Evolutionary conservation across 495 filamentous ascomycete species (phyloP).

Genomic region (Penicillium antarcticum): DNA sequence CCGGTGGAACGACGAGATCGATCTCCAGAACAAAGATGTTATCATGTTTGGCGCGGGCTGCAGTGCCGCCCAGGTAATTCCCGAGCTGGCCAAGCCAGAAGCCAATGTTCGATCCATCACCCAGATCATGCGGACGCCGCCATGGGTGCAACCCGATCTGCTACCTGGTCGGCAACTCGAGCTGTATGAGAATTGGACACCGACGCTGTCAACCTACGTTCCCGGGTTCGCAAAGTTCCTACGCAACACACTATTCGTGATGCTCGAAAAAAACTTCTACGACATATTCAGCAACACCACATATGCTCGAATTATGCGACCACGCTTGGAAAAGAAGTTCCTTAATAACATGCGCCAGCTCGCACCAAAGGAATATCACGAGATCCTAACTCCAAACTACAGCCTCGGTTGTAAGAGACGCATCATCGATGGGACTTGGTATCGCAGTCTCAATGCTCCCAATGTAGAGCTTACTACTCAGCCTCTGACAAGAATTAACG

Average conservation of each 20-base stretch:
- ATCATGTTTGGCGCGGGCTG: slow-evolving; percentile 63
- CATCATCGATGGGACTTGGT: slow-evolving; percentile 56
- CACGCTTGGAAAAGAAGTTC: slow-evolving; percentile 32
- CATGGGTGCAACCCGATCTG: slow-evolving; percentile 49
- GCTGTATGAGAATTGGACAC: slow-evolving; percentile 39
- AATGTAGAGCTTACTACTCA: slow-evolving; percentile 56
- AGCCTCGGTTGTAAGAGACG: slow-evolving; percentile 60
- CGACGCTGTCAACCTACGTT: slow-evolving; percentile 36
- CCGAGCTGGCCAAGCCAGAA: slow-evolving; percentile 32
- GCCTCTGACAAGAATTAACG: slow-evolving; percentile 46
- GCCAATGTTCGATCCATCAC: slow-evolving; percentile 55
- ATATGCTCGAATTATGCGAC: slow-evolving; percentile 26
- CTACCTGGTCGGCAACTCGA: slow-evolving; percentile 10
- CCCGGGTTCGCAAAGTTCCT: slow-evolving; percentile 40
- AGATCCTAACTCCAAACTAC: slow-evolving; percentile 62
- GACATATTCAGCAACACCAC: slow-evolving; percentile 29
- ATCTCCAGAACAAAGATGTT: slow-evolving; percentile 50
- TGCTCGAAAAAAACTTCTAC: slow-evolving; percentile 34
- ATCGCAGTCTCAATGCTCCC: slow-evolving; percentile 47
- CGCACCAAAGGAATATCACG: slow-evolving; percentile 59
- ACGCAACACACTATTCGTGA: slow-evolving; percentile 32
- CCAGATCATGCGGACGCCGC: slow-evolving; percentile 61
- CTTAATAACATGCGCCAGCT: slow-evolving; percentile 45
- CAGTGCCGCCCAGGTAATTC: slow-evolving; percentile 47
- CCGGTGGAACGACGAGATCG: slow-evolving; percentile 47